Evolutionary conservation across 495 filamentous ascomycete species (phyloP), one percentile per base, ranked within the genome.

Genomic region (Trichoderma virens): DNA sequence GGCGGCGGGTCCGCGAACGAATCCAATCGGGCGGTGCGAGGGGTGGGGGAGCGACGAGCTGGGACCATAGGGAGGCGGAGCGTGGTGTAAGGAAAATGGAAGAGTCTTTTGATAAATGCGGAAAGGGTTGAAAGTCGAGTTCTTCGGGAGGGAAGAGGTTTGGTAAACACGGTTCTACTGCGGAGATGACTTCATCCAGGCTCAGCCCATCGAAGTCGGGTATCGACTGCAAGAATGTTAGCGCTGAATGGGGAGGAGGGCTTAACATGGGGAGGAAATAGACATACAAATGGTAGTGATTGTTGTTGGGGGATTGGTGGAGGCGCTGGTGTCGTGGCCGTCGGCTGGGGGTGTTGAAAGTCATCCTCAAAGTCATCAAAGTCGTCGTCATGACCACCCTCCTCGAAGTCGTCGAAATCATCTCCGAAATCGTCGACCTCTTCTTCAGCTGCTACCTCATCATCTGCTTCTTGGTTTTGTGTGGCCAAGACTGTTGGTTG

Each of bases 21-120:
- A 96, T 92, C 94, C 94, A 99, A 75, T 99, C 93, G 0, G 95
- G 93, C 1, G 94, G 95, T 72, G 96, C 92, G 31, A 98, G 85
- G 3, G 94, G 92, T 0, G 94, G 94, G 25, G 94, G 93, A 2
- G 93, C 93, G 20, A 95, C 89, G 34, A 99, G 87, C 76, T 99
- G 95, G 32, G 92, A 90, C 94, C 94, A 99, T 41, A 99, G 84
- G 5, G 95, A 96, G 67, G 88, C 84, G 67, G 90, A 93, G 62
- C 85, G 76, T 25, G 84, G 79, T n/a, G 83, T 85, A 61, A 88
- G 80, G 74, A 92, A 91, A 63, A 86, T 82, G 34, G 85, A 79
- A 66, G 81, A 79, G 39, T 80, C 79, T 66, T 75, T 76, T 28
- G 72, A 62, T 43, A 72, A 65, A 13, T 75, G 82, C 7, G 70